Evolutionary conservation across 1,284 basidiomycete species (phyloP).

Genomic region (Apiotrichum siamense): DNA sequence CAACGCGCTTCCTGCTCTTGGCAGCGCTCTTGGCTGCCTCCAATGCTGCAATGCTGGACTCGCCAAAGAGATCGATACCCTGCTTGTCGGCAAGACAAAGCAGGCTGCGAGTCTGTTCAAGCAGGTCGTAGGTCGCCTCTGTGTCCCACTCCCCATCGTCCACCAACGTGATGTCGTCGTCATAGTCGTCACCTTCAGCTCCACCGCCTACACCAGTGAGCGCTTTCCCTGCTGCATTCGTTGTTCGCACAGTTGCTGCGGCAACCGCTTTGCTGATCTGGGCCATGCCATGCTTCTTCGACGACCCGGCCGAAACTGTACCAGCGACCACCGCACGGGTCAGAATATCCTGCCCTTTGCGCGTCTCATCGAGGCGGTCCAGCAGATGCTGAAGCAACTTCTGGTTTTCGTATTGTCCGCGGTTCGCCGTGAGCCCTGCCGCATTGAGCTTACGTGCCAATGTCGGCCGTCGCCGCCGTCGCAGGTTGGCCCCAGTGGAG

Average conservation of each 20-base stretch:
- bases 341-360: conserved; percentile 30
- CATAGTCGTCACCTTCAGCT: not conserved
- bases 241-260: conserved; percentile 6
- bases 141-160: conserved; percentile 32
- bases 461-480: conserved; percentile 2
- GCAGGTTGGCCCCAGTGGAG: not conserved
- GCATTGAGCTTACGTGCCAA: conserved; percentile 2
- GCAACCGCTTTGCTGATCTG: conserved; percentile 27
- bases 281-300: conserved; percentile 18
- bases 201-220: not conserved
- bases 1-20: conserved; percentile 24
- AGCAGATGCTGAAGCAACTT: conserved; percentile 37
- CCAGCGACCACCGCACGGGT: conserved; percentile 28
- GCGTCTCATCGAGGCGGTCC: conserved; percentile 31
- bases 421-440: conserved; percentile 2
- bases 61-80: conserved; percentile 28
- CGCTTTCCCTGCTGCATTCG: not conserved
- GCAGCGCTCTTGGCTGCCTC: conserved; percentile 4
- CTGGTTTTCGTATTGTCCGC: conserved; percentile 37
- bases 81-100: conserved; percentile 32
- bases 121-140: conserved; percentile 29
- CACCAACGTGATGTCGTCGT: conserved; percentile 15
- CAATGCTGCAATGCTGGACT: conserved; percentile 2
- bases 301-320: conserved; percentile 8
- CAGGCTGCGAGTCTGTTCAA: conserved; percentile 38